These are phyloP conservation scores for Suhomyces yuchorum DNA, from an alignment of 1,139 yeast species.

Conservation along the genomic window DNA sequence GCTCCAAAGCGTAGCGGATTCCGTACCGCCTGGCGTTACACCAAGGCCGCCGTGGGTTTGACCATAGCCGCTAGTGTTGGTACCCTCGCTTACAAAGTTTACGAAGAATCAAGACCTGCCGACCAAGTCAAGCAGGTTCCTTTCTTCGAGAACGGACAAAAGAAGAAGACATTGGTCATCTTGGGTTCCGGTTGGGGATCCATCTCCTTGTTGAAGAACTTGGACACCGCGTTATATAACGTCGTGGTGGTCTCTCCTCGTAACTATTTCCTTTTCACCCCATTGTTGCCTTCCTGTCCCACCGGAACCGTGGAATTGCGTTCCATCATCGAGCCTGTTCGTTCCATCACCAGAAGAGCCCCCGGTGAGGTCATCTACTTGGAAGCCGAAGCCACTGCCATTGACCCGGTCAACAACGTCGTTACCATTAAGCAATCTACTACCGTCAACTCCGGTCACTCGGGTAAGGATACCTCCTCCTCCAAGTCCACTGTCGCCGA, in stretches of 20 bases:
- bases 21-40: slow-evolving; percentile 31
- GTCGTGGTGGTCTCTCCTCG: slow-evolving; percentile 91
- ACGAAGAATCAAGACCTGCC: slow-evolving; percentile 62
- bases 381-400: slow-evolving; percentile 88
- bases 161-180: slow-evolving; percentile 85
- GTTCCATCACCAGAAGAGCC: slow-evolving; percentile 60
- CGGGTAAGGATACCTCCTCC: slow-evolving; percentile 54
- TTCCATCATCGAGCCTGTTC: slow-evolving; percentile 85
- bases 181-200: slow-evolving; percentile 97
- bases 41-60: slow-evolving; percentile 31
- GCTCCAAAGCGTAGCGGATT: slow-evolving; percentile 21
- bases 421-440: slow-evolving; percentile 61
- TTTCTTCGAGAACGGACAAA: slow-evolving; percentile 64
- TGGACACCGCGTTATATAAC: slow-evolving; percentile 85
- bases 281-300: slow-evolving; percentile 89
- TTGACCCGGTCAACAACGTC: slow-evolving; percentile 68
- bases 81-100: slow-evolving; percentile 57
- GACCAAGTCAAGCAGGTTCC: slow-evolving; percentile 53
- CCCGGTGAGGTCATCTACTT: slow-evolving; percentile 81
- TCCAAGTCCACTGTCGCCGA: slow-evolving; percentile 52
- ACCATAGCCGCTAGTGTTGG: slow-evolving; percentile 43
- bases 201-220: slow-evolving; percentile 74
- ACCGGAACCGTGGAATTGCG: slow-evolving; percentile 91
- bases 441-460: slow-evolving; percentile 54
- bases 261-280: slow-evolving; percentile 92